Evolutionary conservation across 805 yeast species (phyloP).

Genomic region (Lachancea cidri): DNA sequence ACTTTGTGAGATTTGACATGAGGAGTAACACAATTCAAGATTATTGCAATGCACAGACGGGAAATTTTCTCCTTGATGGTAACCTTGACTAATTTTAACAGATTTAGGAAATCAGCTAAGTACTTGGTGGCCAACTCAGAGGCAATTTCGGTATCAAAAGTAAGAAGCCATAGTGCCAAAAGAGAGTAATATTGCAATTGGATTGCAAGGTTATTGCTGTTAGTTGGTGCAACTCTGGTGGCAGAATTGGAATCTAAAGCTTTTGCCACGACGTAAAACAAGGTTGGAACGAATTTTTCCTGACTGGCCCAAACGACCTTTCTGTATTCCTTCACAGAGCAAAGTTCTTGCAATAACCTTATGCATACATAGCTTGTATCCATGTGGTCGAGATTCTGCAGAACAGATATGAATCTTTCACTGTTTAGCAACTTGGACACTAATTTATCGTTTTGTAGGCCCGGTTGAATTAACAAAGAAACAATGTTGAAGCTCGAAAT

Average conservation of each 20-base stretch:
- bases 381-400: constrained; percentile 24
- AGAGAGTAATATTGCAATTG: constrained; percentile 82
- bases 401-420: constrained; percentile 19
- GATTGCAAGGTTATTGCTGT: constrained; percentile 45
- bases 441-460: constrained; percentile 15
- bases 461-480: constrained; percentile 26
- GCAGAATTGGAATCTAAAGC: constrained; percentile 29
- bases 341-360: constrained; percentile 30
- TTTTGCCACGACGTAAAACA: constrained; percentile 43
- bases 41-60: constrained; percentile 71
- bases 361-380: constrained; percentile 31
- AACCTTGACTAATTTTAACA: constrained; percentile 55
- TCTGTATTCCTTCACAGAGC: constrained; percentile 26
- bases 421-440: constrained; percentile 19
- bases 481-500: constrained; percentile 31
- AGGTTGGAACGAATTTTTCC: constrained; percentile 41
- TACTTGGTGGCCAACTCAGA: constrained; percentile 49
- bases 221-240: constrained; percentile 30
- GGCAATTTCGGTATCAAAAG: constrained; percentile 58
- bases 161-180: constrained; percentile 76
- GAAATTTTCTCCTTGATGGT: constrained; percentile 91
- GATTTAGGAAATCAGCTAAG: constrained; percentile 42
- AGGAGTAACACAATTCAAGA: constrained; percentile 52
- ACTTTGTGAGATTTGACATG: constrained; percentile 37
- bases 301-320: constrained; percentile 29